These are phyloP conservation scores for Ogataea nitratoaversa DNA, from an alignment of 805 yeast genomes.

Conservation along the genomic window DNA sequence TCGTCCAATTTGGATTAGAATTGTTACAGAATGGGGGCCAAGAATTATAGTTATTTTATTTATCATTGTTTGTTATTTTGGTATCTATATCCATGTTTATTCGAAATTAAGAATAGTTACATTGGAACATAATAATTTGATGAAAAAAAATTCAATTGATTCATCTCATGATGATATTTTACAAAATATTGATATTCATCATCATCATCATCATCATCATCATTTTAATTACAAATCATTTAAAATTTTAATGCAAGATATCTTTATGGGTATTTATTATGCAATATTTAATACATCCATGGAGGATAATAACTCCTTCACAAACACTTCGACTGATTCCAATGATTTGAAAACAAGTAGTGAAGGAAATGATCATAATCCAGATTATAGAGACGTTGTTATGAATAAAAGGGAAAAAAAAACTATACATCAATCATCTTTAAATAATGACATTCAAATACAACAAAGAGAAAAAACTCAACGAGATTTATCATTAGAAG, in stretches of 20 bases:
- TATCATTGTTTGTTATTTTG: conserved; percentile 14
- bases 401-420: too few relatives aligned
- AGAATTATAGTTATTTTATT: conserved; percentile 9
- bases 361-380: not conserved
- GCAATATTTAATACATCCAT: conserved; percentile 12
- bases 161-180: too few relatives aligned
- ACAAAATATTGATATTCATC: too few relatives aligned
- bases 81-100: conserved; percentile 18
- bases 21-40: conserved; percentile 16
- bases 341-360: not conserved
- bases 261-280: conserved; percentile 14
- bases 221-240: too few relatives aligned
- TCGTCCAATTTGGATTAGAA: conserved; percentile 16
- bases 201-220: too few relatives aligned
- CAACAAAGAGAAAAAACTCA: conserved; percentile 6
- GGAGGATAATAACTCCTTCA: conserved; percentile 6
- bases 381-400: conserved; percentile 3
- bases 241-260: not conserved
- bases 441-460: too few relatives aligned
- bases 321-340: not conserved
- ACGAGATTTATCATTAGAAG: conserved; percentile 7
- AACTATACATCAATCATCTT: not conserved
- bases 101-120: conserved; percentile 9
- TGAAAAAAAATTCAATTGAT: too few relatives aligned
- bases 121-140: conserved; percentile 8